Evolutionary conservation across 2,329 filamentous ascomycete species (phyloP).

Genomic region (Colletotrichum neosansevieriae): DNA sequence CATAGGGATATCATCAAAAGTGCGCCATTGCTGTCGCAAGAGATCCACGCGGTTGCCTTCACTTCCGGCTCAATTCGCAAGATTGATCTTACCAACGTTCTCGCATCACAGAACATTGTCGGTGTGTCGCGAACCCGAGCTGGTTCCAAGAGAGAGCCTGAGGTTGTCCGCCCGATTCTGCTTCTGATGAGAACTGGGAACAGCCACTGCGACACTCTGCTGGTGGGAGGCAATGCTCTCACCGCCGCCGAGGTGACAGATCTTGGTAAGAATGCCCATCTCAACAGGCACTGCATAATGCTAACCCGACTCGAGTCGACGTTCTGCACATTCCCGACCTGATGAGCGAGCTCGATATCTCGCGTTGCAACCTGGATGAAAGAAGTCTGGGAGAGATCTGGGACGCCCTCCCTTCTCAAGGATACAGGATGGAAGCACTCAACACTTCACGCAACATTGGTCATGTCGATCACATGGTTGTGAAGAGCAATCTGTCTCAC

Average conservation of each 20-base stretch:
- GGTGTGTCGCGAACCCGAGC: conserved; percentile 26
- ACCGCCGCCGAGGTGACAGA: conserved; percentile 61
- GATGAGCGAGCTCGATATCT: conserved; percentile 63
- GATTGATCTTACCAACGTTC: conserved; percentile 63
- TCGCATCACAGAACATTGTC: conserved; percentile 43
- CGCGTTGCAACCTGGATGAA: conserved; percentile 64
- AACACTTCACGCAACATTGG: conserved; percentile 67
- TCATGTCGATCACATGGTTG: conserved; percentile 60
- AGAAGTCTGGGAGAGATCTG: conserved; percentile 61
- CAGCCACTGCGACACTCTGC: conserved; percentile 63
- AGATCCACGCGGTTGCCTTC: conserved; percentile 67
- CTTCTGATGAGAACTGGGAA: conserved; percentile 61
- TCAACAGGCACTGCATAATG: background rate
- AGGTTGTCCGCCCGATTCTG: conserved; percentile 62
- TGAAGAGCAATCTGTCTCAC: conserved; percentile 58
- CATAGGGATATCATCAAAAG: conserved; percentile 46
- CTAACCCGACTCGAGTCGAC: conserved; percentile 43
- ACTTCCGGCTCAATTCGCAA: conserved; percentile 67
- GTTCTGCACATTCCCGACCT: conserved; percentile 45
- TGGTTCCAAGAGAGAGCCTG: conserved; percentile 45
- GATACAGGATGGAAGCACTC: conserved; percentile 59
- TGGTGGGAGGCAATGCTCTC: conserved; percentile 63
- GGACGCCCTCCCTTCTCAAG: conserved; percentile 59
- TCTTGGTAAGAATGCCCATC: conserved; percentile 53
- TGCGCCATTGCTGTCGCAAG: conserved; percentile 66